Conservation (phyloP, 768 basidiomycete genomes). For the Trichaptum fuscoviolaceum region DNA sequence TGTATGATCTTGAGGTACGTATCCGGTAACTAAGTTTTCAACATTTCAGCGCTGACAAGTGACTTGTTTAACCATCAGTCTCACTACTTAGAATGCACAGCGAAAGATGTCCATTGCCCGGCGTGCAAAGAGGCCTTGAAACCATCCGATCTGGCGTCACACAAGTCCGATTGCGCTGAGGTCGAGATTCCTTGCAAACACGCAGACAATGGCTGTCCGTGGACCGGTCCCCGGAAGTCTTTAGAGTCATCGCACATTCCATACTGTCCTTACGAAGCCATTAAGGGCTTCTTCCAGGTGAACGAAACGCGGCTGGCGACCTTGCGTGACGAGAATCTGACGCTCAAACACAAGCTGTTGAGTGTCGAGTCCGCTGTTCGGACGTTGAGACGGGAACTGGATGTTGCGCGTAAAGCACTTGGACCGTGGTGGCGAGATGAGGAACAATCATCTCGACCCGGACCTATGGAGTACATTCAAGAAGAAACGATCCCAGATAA, state of each 20-base stretch:
- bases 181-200: constrained; percentile 40
- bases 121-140: constrained; percentile 35
- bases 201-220: constrained; percentile 45
- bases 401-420: constrained; percentile 46
- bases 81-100: constrained; percentile 36
- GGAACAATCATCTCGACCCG: constrained; percentile 3
- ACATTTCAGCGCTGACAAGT: constrained; percentile 5
- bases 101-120: constrained; percentile 31
- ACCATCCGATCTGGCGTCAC: constrained; percentile 29
- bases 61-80: constrained; percentile 20
- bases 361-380: constrained; percentile 52
- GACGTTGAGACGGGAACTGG: constrained; percentile 51
- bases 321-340: constrained; percentile 58
- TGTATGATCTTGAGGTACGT: constrained; percentile 35
- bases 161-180: constrained; percentile 35
- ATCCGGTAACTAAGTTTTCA: constrained; percentile 4
- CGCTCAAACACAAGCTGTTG: constrained; percentile 54
- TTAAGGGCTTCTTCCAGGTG: constrained; percentile 54
- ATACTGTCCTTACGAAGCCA: constrained; percentile 52
- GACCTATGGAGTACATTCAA: background rate
- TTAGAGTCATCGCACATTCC: constrained; percentile 32
- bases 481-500: constrained; percentile 4
- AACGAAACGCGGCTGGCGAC: constrained; percentile 26
- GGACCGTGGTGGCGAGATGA: constrained; percentile 56
- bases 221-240: constrained; percentile 40